Conservation (phyloP, 805 yeast species). For the Barnettozyma sp. region DNA sequence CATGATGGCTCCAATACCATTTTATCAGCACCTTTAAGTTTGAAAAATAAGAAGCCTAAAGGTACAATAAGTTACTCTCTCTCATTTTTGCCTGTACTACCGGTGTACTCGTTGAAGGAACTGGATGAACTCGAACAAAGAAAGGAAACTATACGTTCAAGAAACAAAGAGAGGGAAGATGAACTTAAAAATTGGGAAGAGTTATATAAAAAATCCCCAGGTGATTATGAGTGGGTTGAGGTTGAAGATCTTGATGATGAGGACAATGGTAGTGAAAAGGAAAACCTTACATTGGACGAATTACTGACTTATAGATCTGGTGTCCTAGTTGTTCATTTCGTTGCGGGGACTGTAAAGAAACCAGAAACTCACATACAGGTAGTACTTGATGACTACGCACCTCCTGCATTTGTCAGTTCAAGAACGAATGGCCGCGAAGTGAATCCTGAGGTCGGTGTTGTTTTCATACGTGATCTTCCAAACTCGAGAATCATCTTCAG, state of each 20-base stretch:
- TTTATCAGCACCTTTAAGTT: conserved; percentile 28
- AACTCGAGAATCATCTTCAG: conserved; percentile 53
- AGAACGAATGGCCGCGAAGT: conserved; percentile 42
- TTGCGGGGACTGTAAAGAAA: conserved; percentile 41
- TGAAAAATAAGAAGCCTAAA: conserved; percentile 36
- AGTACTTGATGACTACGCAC: conserved; percentile 56
- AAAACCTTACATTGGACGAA: conserved; percentile 44
- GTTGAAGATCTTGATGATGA: conserved; percentile 36
- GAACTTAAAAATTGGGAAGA: conserved; percentile 40
- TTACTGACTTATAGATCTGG: conserved; percentile 56
- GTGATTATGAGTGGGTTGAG: conserved; percentile 57
- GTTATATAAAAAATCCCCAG: conserved; percentile 49
- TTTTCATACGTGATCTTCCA: conserved; percentile 64
- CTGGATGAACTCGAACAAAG: conserved; percentile 39
- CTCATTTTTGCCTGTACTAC: conserved; percentile 59
- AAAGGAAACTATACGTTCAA: conserved; percentile 32
- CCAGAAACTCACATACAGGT: conserved; percentile 49
- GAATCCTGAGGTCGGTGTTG: conserved; percentile 44
- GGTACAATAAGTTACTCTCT: conserved; percentile 49
- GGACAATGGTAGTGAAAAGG: conserved; percentile 32
- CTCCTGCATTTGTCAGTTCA: conserved; percentile 50
- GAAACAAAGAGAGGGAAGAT: conserved; percentile 27
- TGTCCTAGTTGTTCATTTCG: conserved; percentile 46
- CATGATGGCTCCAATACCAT: conserved; percentile 46
- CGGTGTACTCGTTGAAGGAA: conserved; percentile 56